phyloP scores from a whole-genome alignment of 208 protist genomes.

The Leishmania mexicana region DNA sequence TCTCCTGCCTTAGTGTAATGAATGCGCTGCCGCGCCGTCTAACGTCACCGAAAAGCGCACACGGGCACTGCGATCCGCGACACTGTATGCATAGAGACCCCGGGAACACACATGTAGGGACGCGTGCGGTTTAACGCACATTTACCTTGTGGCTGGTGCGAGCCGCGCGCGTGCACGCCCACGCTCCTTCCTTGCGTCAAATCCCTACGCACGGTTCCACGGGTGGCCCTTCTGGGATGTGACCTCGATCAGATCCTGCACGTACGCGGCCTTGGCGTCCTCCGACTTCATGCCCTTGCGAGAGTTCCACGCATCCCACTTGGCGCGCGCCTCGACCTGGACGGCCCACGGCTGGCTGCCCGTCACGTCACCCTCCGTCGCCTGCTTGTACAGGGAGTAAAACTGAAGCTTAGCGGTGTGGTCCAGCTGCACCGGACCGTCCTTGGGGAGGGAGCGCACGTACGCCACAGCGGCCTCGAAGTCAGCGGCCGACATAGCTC shows the following conservation, averaged over 20 bases:
- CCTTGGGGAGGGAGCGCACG: slow-evolving; percentile 82
- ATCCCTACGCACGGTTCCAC: slow-evolving; percentile 50
- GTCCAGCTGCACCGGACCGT: slow-evolving; percentile 81
- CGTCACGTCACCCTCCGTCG: slow-evolving; percentile 94
- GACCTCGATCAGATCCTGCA: slow-evolving; percentile 76
- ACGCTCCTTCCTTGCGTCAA: background rate
- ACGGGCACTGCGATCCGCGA: background rate
- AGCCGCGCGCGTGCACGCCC: background rate
- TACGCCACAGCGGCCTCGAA: slow-evolving; percentile 85
- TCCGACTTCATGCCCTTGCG: slow-evolving; percentile 91
- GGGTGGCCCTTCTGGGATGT: slow-evolving; percentile 71
- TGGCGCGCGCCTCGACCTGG: slow-evolving; percentile 92
- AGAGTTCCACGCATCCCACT: slow-evolving; percentile 95
- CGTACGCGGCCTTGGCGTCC: slow-evolving; percentile 92
- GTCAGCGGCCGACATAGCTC: slow-evolving; percentile 84
- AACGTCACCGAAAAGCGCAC: background rate
- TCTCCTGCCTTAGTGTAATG: background rate
- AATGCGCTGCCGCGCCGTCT: background rate
- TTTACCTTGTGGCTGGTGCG: background rate
- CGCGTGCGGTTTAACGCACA: background rate
- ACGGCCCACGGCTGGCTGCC: slow-evolving; percentile 91
- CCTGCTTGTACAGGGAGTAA: slow-evolving; percentile 98
- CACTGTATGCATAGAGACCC: background rate
- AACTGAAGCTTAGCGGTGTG: slow-evolving; percentile 93
- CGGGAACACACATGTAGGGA: background rate